phyloP scores from a whole-genome alignment of 495 filamentous ascomycete species.

The Podospora conica region DNA sequence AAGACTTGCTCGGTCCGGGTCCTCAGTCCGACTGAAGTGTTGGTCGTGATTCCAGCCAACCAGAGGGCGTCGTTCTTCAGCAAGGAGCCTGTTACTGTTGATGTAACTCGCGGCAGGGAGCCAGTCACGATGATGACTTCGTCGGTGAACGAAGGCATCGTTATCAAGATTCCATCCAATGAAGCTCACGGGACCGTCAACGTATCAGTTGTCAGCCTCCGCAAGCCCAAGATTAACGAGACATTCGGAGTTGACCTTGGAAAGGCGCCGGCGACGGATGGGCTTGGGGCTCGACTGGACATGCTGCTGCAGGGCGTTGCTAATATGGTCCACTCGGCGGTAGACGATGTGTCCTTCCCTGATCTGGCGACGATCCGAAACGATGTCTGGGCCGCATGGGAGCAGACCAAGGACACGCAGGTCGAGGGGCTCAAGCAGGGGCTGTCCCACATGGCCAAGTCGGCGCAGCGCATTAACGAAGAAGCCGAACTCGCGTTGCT shows the following conservation, averaged over 20 bases:
- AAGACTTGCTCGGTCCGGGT: slow-evolving; percentile 34
- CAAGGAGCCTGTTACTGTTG: slow-evolving; percentile 38
- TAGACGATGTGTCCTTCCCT: slow-evolving; percentile 31
- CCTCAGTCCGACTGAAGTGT: slow-evolving; percentile 32
- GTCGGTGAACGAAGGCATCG: slow-evolving; percentile 37
- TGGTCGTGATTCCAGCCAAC: slow-evolving; percentile 32
- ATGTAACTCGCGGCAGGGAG: slow-evolving; percentile 36
- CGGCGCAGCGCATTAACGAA: slow-evolving; percentile 25
- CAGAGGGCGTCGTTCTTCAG: slow-evolving; percentile 37
- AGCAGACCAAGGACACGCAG: slow-evolving; percentile 22
- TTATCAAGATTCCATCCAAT: slow-evolving; percentile 35
- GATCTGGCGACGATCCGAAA: slow-evolving; percentile 27
- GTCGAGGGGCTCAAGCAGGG: slow-evolving; percentile 15
- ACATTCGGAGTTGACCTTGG: slow-evolving; percentile 42
- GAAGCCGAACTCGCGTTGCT: slow-evolving; percentile 31
- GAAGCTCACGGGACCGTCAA: slow-evolving; percentile 39
- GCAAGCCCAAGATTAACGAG: slow-evolving; percentile 41
- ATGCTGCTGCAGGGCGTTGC: slow-evolving; percentile 33
- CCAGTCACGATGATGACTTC: slow-evolving; percentile 37
- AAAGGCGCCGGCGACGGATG: slow-evolving; percentile 29
- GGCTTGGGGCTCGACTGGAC: slow-evolving; percentile 33
- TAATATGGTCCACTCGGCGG: slow-evolving; percentile 28
- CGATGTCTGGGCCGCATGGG: slow-evolving; percentile 28
- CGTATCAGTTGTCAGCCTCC: slow-evolving; percentile 39
- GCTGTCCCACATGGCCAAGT: slow-evolving; percentile 18